Evolutionary conservation across 768 basidiomycete species (phyloP).

Genomic region (Obba rivulosa): DNA sequence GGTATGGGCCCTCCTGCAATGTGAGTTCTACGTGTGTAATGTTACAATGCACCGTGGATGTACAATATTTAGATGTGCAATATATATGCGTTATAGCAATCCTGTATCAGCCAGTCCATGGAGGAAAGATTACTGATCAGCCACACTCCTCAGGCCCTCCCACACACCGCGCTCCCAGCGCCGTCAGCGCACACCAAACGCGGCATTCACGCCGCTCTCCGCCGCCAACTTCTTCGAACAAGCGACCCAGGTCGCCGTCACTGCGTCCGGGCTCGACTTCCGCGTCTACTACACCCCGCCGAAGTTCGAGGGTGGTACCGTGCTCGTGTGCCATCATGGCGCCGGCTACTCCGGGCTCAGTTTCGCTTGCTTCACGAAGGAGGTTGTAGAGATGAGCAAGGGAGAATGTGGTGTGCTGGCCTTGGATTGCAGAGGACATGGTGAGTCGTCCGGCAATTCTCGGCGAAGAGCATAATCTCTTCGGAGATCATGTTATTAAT

Average conservation of each 20-base stretch:
- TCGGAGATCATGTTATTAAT: neutral
- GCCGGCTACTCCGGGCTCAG: conserved; percentile 88
- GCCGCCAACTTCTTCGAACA: conserved; percentile 71
- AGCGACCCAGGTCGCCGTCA: conserved; percentile 72
- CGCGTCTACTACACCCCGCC: conserved; percentile 85
- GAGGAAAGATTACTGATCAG: too few species aligned
- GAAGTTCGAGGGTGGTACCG: conserved; percentile 45
- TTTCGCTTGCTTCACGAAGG: conserved; percentile 89
- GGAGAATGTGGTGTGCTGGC: conserved; percentile 80
- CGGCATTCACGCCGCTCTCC: conserved; percentile 72
- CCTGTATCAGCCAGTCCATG: too few species aligned
- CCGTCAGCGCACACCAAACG: conserved; percentile 40
- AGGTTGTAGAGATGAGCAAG: conserved; percentile 51
- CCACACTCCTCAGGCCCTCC: conserved; percentile 7
- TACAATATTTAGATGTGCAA: too few species aligned
- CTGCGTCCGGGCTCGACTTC: conserved; percentile 55
- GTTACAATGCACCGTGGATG: too few species aligned
- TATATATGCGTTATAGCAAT: too few species aligned
- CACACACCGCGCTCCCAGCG: conserved; percentile 12
- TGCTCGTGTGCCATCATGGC: conserved; percentile 93
- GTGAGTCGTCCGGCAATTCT: conserved; percentile 36
- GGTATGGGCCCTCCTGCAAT: conserved; percentile 59
- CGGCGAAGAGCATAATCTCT: neutral
- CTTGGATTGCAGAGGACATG: conserved; percentile 83
- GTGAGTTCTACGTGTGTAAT: too few species aligned